Evolutionary conservation across 2,329 filamentous ascomycete genomes (phyloP).

Genomic region (Fusarium sp.): DNA sequence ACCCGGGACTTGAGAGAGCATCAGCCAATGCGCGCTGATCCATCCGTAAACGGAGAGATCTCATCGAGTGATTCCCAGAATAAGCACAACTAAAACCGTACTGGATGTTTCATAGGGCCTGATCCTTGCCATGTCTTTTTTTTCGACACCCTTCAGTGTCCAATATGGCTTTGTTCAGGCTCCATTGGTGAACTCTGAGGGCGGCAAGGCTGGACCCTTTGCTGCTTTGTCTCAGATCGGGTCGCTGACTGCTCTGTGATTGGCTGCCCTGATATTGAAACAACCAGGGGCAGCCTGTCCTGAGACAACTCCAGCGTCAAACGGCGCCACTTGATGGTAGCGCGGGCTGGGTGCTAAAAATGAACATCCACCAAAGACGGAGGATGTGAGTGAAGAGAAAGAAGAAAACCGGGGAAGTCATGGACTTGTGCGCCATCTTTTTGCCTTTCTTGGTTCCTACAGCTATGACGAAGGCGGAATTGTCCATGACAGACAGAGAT

Average conservation of each 20-base stretch:
- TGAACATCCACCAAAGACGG: constrained; percentile 8
- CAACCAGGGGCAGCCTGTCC: constrained; percentile 31
- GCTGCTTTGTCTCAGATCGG: constrained; percentile 33
- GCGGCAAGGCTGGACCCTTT: constrained; percentile 19
- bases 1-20: constrained; percentile 23
- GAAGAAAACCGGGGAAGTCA: background rate
- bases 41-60: background rate
- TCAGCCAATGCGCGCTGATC: background rate
- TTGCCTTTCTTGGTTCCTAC: background rate
- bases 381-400: background rate
- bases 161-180: background rate
- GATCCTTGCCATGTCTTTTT: background rate
- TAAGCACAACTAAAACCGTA: background rate
- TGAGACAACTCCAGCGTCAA: constrained; percentile 34
- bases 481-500: background rate
- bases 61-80: background rate
- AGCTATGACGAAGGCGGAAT: constrained; percentile 1
- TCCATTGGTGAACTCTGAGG: background rate
- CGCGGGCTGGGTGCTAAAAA: constrained; percentile 37
- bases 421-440: background rate
- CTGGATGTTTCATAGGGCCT: background rate
- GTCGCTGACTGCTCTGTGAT: constrained; percentile 2
- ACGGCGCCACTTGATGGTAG: constrained; percentile 18
- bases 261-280: constrained; percentile 44
- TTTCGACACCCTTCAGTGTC: constrained; percentile 9